Evolutionary conservation across 441 rosid species (phyloP).

Genomic region (Melastoma candidum): DNA sequence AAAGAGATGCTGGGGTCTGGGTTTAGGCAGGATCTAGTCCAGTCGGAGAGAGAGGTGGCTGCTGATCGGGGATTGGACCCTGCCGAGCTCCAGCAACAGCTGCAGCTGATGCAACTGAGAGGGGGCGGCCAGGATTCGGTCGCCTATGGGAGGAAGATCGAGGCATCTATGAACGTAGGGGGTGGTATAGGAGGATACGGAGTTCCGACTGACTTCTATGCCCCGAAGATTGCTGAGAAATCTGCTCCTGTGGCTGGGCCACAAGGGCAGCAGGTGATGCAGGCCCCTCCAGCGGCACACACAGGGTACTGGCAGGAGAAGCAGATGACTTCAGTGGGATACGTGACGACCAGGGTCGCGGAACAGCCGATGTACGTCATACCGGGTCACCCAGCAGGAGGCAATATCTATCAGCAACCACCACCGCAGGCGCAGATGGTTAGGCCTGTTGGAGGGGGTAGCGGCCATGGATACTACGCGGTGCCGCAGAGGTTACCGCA

Average conservation of each 20-base stretch:
- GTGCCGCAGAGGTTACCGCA: slow-evolving; percentile 33
- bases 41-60: slow-evolving; percentile 34
- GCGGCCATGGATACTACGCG: slow-evolving; percentile 55
- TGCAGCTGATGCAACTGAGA: slow-evolving; percentile 49
- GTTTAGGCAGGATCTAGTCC: slow-evolving; percentile 15
- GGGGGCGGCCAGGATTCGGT: slow-evolving; percentile 40
- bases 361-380: slow-evolving; percentile 59
- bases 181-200: slow-evolving; percentile 17
- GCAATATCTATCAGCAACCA: slow-evolving; percentile 41
- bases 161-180: slow-evolving; percentile 23
- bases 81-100: slow-evolving; percentile 40
- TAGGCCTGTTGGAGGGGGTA: slow-evolving; percentile 38
- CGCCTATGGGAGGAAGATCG: slow-evolving; percentile 39
- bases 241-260: slow-evolving; percentile 14
- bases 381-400: slow-evolving; percentile 23
- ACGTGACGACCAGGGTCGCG: slow-evolving; percentile 25
- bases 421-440: slow-evolving; percentile 22
- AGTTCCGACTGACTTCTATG: slow-evolving; percentile 34
- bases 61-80: slow-evolving; percentile 36
- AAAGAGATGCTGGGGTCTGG: slow-evolving; percentile 22
- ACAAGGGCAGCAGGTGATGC: slow-evolving; percentile 16
- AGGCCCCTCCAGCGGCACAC: slow-evolving; percentile 25
- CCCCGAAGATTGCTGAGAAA: slow-evolving; percentile 41
- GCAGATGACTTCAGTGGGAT: slow-evolving; percentile 34
- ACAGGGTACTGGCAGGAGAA: slow-evolving; percentile 55